Conservation (phyloP, 1,284 basidiomycete species). For the Fomitopsis pinicola region DNA sequence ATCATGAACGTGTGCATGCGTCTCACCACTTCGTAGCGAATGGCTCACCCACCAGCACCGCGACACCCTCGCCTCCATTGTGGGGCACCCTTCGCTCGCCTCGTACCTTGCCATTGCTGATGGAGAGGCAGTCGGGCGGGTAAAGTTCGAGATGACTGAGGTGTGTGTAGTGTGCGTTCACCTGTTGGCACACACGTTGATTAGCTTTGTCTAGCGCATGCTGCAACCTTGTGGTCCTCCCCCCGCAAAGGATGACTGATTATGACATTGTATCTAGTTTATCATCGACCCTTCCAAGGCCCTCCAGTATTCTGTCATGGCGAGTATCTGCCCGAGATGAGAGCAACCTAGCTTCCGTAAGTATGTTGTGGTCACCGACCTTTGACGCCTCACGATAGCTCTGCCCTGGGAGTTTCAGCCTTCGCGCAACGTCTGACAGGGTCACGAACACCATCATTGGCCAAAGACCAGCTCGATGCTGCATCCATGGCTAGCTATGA, state of each 20-base stretch:
- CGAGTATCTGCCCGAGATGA: too few species aligned
- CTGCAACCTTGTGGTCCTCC: slow-evolving; percentile 98
- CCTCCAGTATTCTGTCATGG: too few species aligned
- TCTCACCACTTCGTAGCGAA: slow-evolving; percentile 57
- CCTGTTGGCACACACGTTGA: slow-evolving; percentile 1
- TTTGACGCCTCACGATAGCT: too few species aligned
- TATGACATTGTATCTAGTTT: too few species aligned
- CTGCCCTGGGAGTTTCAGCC: too few species aligned
- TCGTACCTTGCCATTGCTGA: slow-evolving; percentile 93
- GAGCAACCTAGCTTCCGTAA: too few species aligned
- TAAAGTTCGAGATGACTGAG: slow-evolving; percentile 96
- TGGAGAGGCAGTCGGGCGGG: slow-evolving; percentile 83
- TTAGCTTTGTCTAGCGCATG: slow-evolving; percentile 67
- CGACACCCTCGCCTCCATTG: slow-evolving; percentile 89
- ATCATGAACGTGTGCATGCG: slow-evolving; percentile 2
- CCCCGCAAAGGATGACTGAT: slow-evolving; percentile 80
- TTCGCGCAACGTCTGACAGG: too few species aligned
- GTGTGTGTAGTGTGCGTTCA: slow-evolving; percentile 41
- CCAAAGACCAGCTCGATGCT: background rate
- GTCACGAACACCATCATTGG: background rate
- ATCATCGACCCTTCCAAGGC: too few species aligned
- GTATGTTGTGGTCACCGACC: too few species aligned
- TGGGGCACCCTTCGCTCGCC: slow-evolving; percentile 84
- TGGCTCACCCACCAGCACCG: slow-evolving; percentile 98
- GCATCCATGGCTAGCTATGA: background rate